Evolutionary conservation across 371 early-diverging fungal species (phyloP), one percentile per base, ranked within the genome.

Genomic region (Scutellospora calospora): DNA sequence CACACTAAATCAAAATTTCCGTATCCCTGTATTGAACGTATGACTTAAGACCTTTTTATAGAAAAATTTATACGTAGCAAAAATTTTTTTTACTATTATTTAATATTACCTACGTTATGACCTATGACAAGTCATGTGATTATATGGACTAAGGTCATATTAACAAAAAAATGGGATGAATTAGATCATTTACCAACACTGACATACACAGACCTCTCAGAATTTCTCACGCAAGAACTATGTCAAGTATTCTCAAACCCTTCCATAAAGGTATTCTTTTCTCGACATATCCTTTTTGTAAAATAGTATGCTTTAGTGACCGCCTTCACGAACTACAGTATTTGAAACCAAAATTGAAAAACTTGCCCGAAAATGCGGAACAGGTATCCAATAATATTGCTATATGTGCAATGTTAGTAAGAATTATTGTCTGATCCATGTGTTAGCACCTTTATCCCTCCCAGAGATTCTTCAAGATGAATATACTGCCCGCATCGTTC

Each of bases 391-490:
- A 20, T n/a, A 41, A 27, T 31, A 51, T 20, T 25, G 35, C 59
- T 29, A 74, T 11, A 12, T 22, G 33, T 57, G 3, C 27, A 57
- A 71, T 69, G 20, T 69, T 69, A 20, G 22, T 38, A 59, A 57
- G 18, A 57, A 45, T 75, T 75, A 71, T 45, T 45, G 41, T 31
- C 45, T 45, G 45, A 72, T 49, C 29, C 27, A 6, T 33, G 54
- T 68, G n/a, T 71, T 72, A 80, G 80, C 9, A 31, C 33, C 57
- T 55, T 33, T 29, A 27, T 18, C 27, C 18, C 76, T 80, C 16
- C 73, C 80, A 6, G 14, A 2, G 1, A 35, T 80, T n/a, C 72
- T 80, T 60, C 80, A 80, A 79, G 75, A 79, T 11, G 52, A 71
- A 14, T 20, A n/a, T 31, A 80, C 77, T 45, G 72, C 79, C 29